These are phyloP conservation scores for Ajuga reptans DNA, from an alignment of 305 asterid species.

Conservation along the genomic window DNA sequence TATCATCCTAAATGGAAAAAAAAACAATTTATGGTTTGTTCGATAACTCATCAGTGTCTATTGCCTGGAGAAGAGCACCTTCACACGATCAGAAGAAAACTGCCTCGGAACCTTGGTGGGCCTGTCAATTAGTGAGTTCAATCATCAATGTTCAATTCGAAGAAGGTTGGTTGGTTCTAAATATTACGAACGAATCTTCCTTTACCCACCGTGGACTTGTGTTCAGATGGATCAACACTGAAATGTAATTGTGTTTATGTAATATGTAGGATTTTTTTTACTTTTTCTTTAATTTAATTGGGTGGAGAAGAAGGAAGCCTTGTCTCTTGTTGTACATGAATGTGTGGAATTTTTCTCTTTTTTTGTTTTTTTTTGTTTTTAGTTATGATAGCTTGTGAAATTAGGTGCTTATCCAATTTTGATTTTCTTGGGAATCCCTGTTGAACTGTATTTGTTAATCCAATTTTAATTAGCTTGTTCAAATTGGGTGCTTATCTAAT, in stretches of 20 bases:
- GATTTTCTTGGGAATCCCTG: conserved; percentile 20
- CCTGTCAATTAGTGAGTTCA: conserved; percentile 5
- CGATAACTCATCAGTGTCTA: conserved; percentile 9
- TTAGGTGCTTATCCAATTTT: conserved; percentile 32
- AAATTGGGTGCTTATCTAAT: neutral
- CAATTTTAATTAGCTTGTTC: too few species aligned
- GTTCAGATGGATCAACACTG: conserved; percentile 18
- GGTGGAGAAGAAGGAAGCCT: conserved; percentile 29
- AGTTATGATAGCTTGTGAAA: conserved; percentile 42
- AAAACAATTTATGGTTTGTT: conserved; percentile 3
- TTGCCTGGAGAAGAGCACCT: conserved; percentile 9
- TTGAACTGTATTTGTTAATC: conserved; percentile 15
- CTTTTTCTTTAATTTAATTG: neutral
- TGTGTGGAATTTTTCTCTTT: too few species aligned
- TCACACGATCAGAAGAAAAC: conserved; percentile 19
- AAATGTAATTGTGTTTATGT: conserved; percentile 27
- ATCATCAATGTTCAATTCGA: conserved; percentile 18
- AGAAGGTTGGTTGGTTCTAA: conserved; percentile 25
- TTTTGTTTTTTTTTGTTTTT: conserved; percentile 29
- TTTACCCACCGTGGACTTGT: conserved; percentile 21
- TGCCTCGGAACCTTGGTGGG: conserved; percentile 1
- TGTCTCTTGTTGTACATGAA: conserved; percentile 48
- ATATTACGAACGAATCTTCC: conserved; percentile 20
- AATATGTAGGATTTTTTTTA: conserved; percentile 26
- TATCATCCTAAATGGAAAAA: conserved; percentile 57